Conservation (phyloP, 1,284 basidiomycete species). For the Marasmius sp. region DNA sequence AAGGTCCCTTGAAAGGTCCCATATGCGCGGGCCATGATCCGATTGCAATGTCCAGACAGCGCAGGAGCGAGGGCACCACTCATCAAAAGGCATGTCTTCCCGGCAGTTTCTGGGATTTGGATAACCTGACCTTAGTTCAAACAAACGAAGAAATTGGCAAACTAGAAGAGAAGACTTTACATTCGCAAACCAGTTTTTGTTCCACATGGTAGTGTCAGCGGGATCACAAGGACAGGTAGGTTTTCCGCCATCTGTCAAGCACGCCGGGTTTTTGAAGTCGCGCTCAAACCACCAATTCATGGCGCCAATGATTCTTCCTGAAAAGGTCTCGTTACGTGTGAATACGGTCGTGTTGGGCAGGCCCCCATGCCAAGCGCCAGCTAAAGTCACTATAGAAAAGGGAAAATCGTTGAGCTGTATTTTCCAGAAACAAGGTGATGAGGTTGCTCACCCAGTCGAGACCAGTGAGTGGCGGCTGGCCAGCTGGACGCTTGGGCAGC, state of each 20-base stretch:
- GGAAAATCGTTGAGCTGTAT: not conserved
- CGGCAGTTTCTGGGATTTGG: conserved; percentile 53
- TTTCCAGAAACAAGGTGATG: not conserved
- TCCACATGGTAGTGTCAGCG: conserved; percentile 53
- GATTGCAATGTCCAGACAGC: conserved; percentile 46
- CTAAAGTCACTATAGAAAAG: conserved; percentile 41
- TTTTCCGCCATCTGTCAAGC: conserved; percentile 53
- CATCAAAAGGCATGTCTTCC: conserved; percentile 58
- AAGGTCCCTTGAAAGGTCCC: conserved; percentile 46
- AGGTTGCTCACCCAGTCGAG: conserved; percentile 47
- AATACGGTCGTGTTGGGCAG: conserved; percentile 38
- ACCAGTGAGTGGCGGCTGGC: conserved; percentile 66
- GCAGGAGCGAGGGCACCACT: conserved; percentile 39
- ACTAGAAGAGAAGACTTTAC: conserved; percentile 27
- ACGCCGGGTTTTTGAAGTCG: conserved; percentile 53
- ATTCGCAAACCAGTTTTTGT: conserved; percentile 72
- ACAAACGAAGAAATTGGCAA: not conserved
- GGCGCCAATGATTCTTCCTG: conserved; percentile 42
- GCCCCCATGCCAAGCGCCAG: conserved; percentile 57
- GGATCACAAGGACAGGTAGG: conserved; percentile 52
- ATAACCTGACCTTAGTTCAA: conserved; percentile 44
- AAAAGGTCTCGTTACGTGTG: conserved; percentile 37
- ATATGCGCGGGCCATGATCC: conserved; percentile 54
- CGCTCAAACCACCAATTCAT: conserved; percentile 68
- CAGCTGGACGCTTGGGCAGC: conserved; percentile 60